Percentiles rank a stretch among this genome's conserved stretches.
Conservation (phyloP, 2,329 filamentous ascomycete species). For the Penicillium sp. region DNA sequence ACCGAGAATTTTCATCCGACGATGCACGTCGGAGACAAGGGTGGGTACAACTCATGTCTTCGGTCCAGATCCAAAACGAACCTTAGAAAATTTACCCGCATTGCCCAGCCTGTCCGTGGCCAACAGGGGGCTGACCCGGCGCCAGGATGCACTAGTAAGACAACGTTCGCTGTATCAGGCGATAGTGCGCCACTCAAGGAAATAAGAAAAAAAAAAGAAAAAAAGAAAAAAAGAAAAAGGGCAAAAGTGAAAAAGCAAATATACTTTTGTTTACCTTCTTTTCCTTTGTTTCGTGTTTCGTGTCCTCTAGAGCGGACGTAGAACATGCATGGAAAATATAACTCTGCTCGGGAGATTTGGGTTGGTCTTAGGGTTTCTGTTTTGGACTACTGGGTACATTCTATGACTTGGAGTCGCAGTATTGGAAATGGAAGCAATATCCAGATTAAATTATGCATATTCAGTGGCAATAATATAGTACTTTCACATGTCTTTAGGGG, state of each 20-base stretch:
- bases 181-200: neutral
- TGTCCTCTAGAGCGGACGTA: slow-evolving; percentile 30
- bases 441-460: neutral
- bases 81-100: neutral
- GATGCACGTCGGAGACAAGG: slow-evolving; percentile 6
- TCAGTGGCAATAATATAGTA: neutral
- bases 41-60: neutral
- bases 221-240: no score
- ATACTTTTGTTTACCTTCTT: neutral
- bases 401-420: neutral
- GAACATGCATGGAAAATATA: slow-evolving; percentile 41
- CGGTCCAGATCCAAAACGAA: slow-evolving; percentile 7
- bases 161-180: slow-evolving; percentile 9
- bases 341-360: slow-evolving; percentile 16
- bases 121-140: slow-evolving; percentile 2
- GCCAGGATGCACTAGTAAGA: slow-evolving; percentile 11
- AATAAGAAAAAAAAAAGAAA: no score
- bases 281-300: neutral
- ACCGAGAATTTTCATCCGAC: neutral
- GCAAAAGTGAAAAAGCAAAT: neutral
- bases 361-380: neutral
- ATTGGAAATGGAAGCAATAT: neutral
- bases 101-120: neutral
- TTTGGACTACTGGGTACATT: neutral
- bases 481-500: neutral